A percentile compares a stretch with the other conserved stretches of the same genome.
These are phyloP conservation scores for Arthroderma uncinatum DNA, from an alignment of 2,329 filamentous ascomycete genomes.

Conservation along the genomic window DNA sequence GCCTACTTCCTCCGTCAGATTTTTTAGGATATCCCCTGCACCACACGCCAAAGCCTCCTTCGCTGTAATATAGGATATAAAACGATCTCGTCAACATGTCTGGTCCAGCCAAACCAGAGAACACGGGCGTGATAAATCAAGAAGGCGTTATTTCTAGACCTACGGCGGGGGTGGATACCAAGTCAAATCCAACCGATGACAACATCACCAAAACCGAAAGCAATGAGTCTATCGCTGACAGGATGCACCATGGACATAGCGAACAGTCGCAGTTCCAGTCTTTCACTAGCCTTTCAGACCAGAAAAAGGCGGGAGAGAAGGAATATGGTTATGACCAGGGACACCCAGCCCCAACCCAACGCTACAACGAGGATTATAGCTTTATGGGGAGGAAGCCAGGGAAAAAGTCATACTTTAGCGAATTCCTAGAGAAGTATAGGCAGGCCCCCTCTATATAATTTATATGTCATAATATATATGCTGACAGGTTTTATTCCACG, in stretches of 20 bases:
- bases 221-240: background rate
- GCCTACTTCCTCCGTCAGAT: too few species aligned
- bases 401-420: background rate
- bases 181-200: background rate
- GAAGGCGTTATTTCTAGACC: background rate
- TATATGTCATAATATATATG: too few species aligned
- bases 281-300: constrained; percentile 1
- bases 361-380: background rate
- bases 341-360: background rate
- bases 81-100: too few species aligned
- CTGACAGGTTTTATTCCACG: background rate
- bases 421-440: background rate
- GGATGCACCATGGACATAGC: background rate
- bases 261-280: background rate
- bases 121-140: background rate
- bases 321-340: background rate
- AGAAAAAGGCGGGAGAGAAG: constrained; percentile 1
- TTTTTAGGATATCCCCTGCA: too few species aligned
- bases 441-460: background rate
- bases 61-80: too few species aligned
- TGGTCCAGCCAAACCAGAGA: background rate
- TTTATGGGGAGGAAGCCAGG: background rate
- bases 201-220: background rate
- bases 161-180: background rate
- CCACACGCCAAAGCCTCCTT: too few species aligned